These are phyloP conservation scores for Wickerhamiella cacticola DNA, from an alignment of 805 yeast genomes.

Conservation along the genomic window DNA sequence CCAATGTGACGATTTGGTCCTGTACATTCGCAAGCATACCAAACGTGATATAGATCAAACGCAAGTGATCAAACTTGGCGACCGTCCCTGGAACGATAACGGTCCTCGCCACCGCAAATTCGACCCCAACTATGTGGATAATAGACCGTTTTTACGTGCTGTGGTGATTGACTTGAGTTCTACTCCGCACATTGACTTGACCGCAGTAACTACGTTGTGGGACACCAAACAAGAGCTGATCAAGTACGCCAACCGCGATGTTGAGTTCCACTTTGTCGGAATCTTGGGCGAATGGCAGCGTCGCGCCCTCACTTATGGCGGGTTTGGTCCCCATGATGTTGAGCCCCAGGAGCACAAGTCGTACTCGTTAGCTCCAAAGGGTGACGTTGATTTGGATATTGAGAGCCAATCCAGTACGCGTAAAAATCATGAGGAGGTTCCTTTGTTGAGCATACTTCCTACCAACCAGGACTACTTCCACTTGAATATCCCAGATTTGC, in stretches of 20 bases:
- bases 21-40: constrained; percentile 50
- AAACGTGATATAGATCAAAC: constrained; percentile 41
- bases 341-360: constrained; percentile 1
- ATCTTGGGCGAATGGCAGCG: constrained; percentile 78
- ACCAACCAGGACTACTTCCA: constrained; percentile 70
- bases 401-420: constrained; percentile 11
- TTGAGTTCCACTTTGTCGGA: constrained; percentile 83
- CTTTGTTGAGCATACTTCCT: constrained; percentile 43
- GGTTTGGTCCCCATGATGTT: constrained; percentile 15
- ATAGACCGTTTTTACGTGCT: constrained; percentile 56
- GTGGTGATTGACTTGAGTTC: constrained; percentile 73
- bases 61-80: constrained; percentile 33
- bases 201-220: constrained; percentile 64
- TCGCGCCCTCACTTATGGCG: constrained; percentile 59
- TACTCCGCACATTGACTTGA: constrained; percentile 64
- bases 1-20: constrained; percentile 57
- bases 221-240: constrained; percentile 65
- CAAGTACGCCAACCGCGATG: constrained; percentile 65
- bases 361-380: constrained; percentile 23
- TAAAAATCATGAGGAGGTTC: constrained; percentile 26
- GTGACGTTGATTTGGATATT: constrained; percentile 22
- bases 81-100: constrained; percentile 86
- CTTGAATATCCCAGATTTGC: constrained; percentile 51
- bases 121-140: constrained; percentile 31
- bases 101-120: constrained; percentile 38